Evolutionary conservation across 192 early-diverging fungal genomes (phyloP).

Genomic region (Entophlyctis helioformis): DNA sequence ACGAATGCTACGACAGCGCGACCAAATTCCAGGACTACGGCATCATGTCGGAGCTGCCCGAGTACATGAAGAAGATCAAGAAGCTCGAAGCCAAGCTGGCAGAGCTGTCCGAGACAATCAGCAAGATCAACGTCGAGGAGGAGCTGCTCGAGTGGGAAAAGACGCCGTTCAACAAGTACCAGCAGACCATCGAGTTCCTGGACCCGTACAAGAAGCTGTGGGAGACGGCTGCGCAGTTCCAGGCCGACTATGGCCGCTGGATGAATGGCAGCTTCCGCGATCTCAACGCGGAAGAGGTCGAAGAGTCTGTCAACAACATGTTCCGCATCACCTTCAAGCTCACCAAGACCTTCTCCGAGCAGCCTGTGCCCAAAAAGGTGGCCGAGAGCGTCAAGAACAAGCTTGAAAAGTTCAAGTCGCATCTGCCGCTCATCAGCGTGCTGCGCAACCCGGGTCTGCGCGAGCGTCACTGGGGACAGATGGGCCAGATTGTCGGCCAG

Average conservation of each 20-base stretch:
- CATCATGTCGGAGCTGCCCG: constrained; percentile 44
- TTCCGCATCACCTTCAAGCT: constrained; percentile 41
- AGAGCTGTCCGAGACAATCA: constrained; percentile 29
- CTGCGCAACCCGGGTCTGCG: constrained; percentile 43
- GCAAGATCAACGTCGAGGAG: constrained; percentile 40
- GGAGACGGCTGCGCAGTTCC: constrained; percentile 41
- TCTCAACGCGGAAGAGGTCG: constrained; percentile 39
- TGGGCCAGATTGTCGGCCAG: constrained; percentile 43
- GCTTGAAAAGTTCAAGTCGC: constrained; percentile 42
- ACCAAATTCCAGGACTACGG: constrained; percentile 49
- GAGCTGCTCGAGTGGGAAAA: constrained; percentile 50
- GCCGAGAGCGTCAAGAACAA: constrained; percentile 49
- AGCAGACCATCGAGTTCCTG: constrained; percentile 36
- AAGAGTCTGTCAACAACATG: constrained; percentile 34
- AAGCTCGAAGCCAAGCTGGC: constrained; percentile 32
- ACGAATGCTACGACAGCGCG: constrained; percentile 42
- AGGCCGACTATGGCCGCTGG: constrained; percentile 43
- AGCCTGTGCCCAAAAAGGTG: constrained; percentile 43
- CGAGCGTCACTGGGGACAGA: constrained; percentile 39
- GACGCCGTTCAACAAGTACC: constrained; percentile 35
- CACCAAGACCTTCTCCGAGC: constrained; percentile 37
- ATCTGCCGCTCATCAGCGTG: constrained; percentile 37
- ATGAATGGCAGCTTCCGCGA: constrained; percentile 43
- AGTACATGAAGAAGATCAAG: constrained; percentile 46
- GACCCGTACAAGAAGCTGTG: constrained; percentile 49